These are phyloP conservation scores for Ophiostoma pallidulum DNA, from an alignment of 2,329 filamentous ascomycete genomes.

Conservation along the genomic window DNA sequence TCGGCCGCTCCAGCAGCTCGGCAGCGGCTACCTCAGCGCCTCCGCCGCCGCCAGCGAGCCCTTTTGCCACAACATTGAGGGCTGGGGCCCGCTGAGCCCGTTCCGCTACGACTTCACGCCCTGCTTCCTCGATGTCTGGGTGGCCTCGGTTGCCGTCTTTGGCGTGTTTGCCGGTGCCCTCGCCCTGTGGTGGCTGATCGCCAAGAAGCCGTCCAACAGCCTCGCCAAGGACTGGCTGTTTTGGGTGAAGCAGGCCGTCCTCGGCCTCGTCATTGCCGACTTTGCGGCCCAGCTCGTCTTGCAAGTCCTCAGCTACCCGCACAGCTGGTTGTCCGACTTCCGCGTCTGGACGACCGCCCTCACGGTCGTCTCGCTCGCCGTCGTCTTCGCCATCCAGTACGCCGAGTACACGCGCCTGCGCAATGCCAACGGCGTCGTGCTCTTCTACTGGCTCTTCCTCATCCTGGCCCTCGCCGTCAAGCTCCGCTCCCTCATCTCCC, in stretches of 20 bases:
- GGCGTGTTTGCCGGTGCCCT: slow-evolving; percentile 68
- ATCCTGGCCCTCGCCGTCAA: slow-evolving; percentile 72
- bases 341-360: slow-evolving; percentile 72
- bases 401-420: slow-evolving; percentile 74
- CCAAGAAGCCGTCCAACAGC: slow-evolving; percentile 54
- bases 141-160: slow-evolving; percentile 67
- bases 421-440: slow-evolving; percentile 75
- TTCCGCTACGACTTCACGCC: slow-evolving; percentile 90
- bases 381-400: slow-evolving; percentile 76
- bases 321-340: slow-evolving; percentile 71
- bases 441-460: slow-evolving; percentile 89
- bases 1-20: slow-evolving; percentile 40
- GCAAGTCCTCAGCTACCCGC: slow-evolving; percentile 61
- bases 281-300: slow-evolving; percentile 63
- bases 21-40: slow-evolving; percentile 52
- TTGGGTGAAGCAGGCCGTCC: slow-evolving; percentile 76
- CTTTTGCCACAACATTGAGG: slow-evolving; percentile 80
- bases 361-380: slow-evolving; percentile 60
- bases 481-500: slow-evolving; percentile 74
- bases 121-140: slow-evolving; percentile 91
- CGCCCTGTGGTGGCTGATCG: slow-evolving; percentile 71
- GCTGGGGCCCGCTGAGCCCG: slow-evolving; percentile 89
- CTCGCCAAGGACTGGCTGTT: slow-evolving; percentile 85
- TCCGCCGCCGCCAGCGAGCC: slow-evolving; percentile 48
- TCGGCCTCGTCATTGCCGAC: slow-evolving; percentile 58